A percentile compares a stretch with the other conserved stretches of the same genome.
Evolutionary conservation across 164 flowering plant genomes (phyloP).

Genomic region (Liquidambar formosana): DNA sequence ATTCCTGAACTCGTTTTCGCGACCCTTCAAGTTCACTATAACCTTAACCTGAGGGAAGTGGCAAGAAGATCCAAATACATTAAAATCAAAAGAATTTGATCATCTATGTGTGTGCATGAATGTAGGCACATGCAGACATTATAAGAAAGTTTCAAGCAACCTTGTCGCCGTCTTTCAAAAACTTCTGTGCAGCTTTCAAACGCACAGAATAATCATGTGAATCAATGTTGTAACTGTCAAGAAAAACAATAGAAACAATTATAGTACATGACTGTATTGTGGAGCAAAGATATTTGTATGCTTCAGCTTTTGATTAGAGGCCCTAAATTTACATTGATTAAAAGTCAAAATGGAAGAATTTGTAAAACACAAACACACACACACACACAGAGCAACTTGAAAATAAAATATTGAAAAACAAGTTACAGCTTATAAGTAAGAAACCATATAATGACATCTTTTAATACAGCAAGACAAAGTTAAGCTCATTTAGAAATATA

Average conservation of each 20-base stretch:
- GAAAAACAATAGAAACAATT: conserved; percentile 3
- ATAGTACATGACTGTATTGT: neutral
- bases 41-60: conserved; percentile 72
- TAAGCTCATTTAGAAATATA: neutral
- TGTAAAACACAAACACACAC: too few relatives aligned
- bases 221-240: conserved; percentile 83
- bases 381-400: too few relatives aligned
- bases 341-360: too few relatives aligned
- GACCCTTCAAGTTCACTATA: conserved; percentile 86
- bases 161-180: conserved; percentile 87
- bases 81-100: neutral
- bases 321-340: too few relatives aligned
- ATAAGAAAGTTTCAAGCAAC: conserved; percentile 29
- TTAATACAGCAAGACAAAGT: neutral
- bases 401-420: too few relatives aligned
- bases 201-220: conserved; percentile 90
- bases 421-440: too few relatives aligned
- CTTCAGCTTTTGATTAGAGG: too few relatives aligned
- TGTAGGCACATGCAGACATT: neutral
- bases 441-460: too few relatives aligned
- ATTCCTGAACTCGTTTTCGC: conserved; percentile 79
- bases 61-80: conserved; percentile 9
- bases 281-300: too few relatives aligned
- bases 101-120: neutral
- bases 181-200: conserved; percentile 77